Base-by-base conservation (phyloP, 2,329 filamentous ascomycete genomes). In the Davidsoniella eucalypti region DNA sequence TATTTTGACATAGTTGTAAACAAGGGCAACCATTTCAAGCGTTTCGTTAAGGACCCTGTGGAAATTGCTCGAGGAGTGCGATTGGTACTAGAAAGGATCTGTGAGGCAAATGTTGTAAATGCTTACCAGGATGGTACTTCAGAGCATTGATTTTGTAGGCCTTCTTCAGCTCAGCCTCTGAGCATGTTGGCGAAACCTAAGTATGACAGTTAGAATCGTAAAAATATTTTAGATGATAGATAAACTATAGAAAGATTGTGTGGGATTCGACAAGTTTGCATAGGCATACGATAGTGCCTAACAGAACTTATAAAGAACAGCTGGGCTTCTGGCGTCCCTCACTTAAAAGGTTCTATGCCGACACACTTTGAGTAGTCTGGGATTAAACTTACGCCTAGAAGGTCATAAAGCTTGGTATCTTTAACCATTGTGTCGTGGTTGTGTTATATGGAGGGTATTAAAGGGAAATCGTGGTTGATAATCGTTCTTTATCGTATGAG, bases 151-250 rank as follows among this genome's bases (percentile, higher is more conserved):
- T 79, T 67, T 86, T 87, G 75, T 92, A 94, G 59, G 81, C 87
- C 61, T 88, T 87, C 72, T 92, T 95, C 57, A 98, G 71, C 67
- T 95, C 84, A 58, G 81, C 71, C 60, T 96, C 90, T 53, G 82
- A 82, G 57, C 84, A 85, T 60, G 76, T 80, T 56, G 86, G 82
- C 59, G 83, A 57, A 58, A 93, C 84, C 86, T 93, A 36, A 44
- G n/a, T 14, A 25, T 5, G 16, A 57, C 40, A 38, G 26, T 33
- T 33, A 33, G 26, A 9, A 47, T 36, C 25, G 51, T 36, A 29
- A 5, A 47, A 60, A 64, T 53, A 60, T 51, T 50, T 56, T 51
- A 50, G 26, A 38, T 9, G 12, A 29, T 14, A 38, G 21, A 9
- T 4, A 14, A 47, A 23, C 43, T 21, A 7, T 8, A 33, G 36